Base-by-base conservation (phyloP, 2,329 filamentous ascomycete species). In the Cytospora piceicola region DNA sequence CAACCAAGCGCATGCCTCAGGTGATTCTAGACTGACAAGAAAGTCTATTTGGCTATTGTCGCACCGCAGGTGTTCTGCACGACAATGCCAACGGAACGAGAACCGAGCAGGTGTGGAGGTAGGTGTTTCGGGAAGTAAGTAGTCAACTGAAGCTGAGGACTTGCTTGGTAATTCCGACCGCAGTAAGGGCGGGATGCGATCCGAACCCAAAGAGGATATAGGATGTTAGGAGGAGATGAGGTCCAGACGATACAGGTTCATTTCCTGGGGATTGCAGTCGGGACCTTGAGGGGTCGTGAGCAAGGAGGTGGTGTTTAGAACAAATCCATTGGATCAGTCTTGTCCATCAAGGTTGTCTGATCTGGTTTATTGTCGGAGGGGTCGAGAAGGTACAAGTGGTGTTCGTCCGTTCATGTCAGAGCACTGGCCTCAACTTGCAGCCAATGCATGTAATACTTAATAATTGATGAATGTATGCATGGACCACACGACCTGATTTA, bases 401-500 rank as follows among this genome's bases (percentile, higher is more conserved):
- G 27, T 3, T 29, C n/a, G n/a, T n/a, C n/a, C n/a, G 27, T 29
- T 30, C 62, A 64, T 60, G 46, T 32, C 24, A 42, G 14, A 36
- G 62, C 55, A 54, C 39, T 62, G 60, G 60, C 60, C 60, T 62
- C 52, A 53, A 36, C 52, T 56, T 34, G 24, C 29, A 56, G 60
- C 59, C 55, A 59, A 64, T 39, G 57, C 60, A 52, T 61, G 58
- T 66, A 63, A 60, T 58, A 52, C 65, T 58, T 63, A 51, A 61
- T 61, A 36, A 36, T 36, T 61, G 15, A 36, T 36, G 12, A 42
- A 20, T 5, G 36, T 57, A 55, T 42, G 54, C 68, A 66, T 66
- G 65, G 68, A 72, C 73, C 77, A 79, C 79, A 80, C 78, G 75
- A 75, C 75, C 75, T 75, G 73, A 73, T 75, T 71, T 32, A 52